These are phyloP conservation scores for Protomyces lactucae-debilis DNA, from an alignment of 1,139 yeast genomes.

Conservation along the genomic window DNA sequence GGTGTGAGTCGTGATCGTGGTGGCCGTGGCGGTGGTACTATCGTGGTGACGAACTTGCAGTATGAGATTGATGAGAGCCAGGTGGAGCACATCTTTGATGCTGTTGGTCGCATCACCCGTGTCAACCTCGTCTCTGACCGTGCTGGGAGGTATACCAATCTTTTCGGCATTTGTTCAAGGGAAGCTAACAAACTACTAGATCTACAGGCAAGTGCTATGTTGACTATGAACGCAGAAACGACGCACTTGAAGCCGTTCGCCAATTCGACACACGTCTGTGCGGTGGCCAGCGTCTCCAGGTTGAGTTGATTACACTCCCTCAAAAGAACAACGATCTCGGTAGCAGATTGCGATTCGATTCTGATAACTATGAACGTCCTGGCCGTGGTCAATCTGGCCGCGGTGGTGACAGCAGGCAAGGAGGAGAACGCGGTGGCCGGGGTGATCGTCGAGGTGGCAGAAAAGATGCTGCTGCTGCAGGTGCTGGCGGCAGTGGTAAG, in stretches of 20 bases:
- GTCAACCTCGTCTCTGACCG: slow-evolving; percentile 19
- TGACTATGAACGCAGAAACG: neutral
- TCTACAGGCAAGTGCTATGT: neutral
- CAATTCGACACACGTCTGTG: neutral
- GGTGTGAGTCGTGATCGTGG: neutral
- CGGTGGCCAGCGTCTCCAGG: neutral
- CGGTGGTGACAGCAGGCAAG: neutral
- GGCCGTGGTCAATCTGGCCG: neutral
- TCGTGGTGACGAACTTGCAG: slow-evolving; percentile 1
- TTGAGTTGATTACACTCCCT: neutral
- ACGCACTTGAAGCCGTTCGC: neutral
- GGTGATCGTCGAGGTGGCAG: neutral
- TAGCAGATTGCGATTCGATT: neutral
- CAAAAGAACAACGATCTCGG: neutral
- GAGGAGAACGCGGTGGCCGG: neutral
- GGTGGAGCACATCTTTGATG: slow-evolving; percentile 10
- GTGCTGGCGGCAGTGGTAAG: neutral
- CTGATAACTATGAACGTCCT: neutral
- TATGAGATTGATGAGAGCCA: slow-evolving; percentile 6
- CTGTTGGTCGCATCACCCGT: slow-evolving; percentile 12
- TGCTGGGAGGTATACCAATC: slow-evolving; percentile 11
- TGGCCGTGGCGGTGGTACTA: neutral
- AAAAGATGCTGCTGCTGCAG: neutral
- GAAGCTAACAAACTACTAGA: neutral
- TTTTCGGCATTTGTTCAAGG: neutral